Evolutionary conservation across 352 stramenopile species (phyloP), one percentile per base, ranked within the genome.

Genomic region (Pythium graminicola): DNA sequence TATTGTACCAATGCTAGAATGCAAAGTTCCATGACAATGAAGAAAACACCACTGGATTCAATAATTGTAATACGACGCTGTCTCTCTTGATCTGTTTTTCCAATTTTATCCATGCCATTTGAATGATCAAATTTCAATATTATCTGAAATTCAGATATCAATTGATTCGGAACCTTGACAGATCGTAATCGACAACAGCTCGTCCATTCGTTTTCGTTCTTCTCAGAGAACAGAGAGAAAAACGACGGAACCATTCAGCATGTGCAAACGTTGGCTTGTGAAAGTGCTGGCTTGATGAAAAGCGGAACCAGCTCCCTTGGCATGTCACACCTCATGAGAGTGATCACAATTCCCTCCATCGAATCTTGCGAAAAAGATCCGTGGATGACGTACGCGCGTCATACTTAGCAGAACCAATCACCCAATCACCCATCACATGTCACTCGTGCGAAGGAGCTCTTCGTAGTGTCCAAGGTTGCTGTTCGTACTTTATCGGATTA

Each of bases 281-380:
- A 24, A 24, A 44, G 38, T n/a, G 14, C 31, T 14, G 31, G 31
- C 31, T 24, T 46, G 17, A 3, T 7, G 6, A 19, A 42, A 16
- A 19, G n/a, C 9, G 36, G 16, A 42, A 16, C 16, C 16, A 2
- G 1, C 36, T 42, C 36, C 3, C 16, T 11, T 6, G 24, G 31
- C 46, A 53, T 53, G 46, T 53, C 46, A 53, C 46, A 53, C 29
- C 41, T 32, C 8, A 9, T 14, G 13, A 53, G 46, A 53, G 46
- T 53, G 46, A 53, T 53, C 46, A n/a, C n/a, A 16, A 9, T 16
- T 36, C 16, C 31, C 16, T 36, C 31, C 31, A n/a, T 53, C 46
- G 32, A 53, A 53, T 53, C 46, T 43, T 28, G 26, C 2, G 23
- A 20, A 49, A 36, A 36, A 47, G 22, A 44, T 44, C 40, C 40